Percentiles rank a stretch among this genome's conserved stretches.
phyloP scores from a whole-genome alignment of 2,329 filamentous ascomycete species.

The Fusarium praegraminearum region DNA sequence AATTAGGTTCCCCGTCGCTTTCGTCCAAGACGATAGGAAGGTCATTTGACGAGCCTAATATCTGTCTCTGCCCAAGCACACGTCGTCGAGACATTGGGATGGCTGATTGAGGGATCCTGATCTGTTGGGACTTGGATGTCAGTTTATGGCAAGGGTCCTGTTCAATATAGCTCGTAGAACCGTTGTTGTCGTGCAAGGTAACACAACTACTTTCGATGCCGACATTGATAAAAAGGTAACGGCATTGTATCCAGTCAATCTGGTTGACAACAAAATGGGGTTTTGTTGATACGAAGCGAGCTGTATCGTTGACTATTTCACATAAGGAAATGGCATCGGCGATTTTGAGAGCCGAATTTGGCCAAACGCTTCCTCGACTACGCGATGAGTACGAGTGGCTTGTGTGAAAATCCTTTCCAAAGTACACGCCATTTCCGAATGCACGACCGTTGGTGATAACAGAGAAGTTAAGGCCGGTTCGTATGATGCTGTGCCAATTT shows the following conservation, averaged over 20 bases:
- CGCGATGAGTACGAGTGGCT: constrained; percentile 31
- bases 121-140: accelerated
- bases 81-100: constrained; percentile 42
- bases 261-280: constrained; percentile 80
- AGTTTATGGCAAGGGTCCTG: constrained; percentile 45
- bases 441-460: constrained; percentile 72
- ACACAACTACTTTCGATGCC: background rate
- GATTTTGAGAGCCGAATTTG: constrained; percentile 73
- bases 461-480: constrained; percentile 82
- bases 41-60: background rate
- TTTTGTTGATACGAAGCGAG: constrained; percentile 64
- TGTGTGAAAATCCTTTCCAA: constrained; percentile 60
- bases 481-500: constrained; percentile 93
- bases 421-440: constrained; percentile 85
- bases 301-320: constrained; percentile 83
- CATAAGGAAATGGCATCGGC: constrained; percentile 76
- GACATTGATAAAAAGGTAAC: constrained; percentile 76
- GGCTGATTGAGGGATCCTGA: constrained; percentile 48
- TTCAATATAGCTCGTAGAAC: constrained; percentile 37
- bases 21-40: constrained; percentile 19
- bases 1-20: background rate
- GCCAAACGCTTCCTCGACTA: constrained; percentile 64
- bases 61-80: background rate
- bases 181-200: background rate
- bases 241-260: constrained; percentile 88